These are phyloP conservation scores for Turritis glabra DNA, from an alignment of 345 rosid species.

Conservation along the genomic window DNA sequence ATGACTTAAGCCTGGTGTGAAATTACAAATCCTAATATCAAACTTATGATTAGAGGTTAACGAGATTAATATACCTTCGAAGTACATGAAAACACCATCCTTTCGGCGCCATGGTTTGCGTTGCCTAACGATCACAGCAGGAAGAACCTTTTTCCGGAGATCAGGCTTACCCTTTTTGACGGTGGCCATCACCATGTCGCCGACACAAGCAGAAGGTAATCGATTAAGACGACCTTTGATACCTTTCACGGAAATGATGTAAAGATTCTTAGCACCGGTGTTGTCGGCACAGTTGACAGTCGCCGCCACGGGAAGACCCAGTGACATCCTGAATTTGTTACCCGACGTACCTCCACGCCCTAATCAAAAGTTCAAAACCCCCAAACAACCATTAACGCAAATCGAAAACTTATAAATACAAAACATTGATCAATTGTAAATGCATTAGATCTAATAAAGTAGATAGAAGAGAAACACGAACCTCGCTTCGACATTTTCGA, in stretches of 20 bases:
- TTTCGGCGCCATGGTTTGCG: slow-evolving; percentile 98
- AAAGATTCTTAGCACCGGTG: slow-evolving; percentile 94
- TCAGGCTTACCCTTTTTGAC: slow-evolving; percentile 98
- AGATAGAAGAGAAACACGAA: slow-evolving; percentile 4
- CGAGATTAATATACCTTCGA: slow-evolving; percentile 58
- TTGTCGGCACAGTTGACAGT: slow-evolving; percentile 98
- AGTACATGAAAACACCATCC: slow-evolving; percentile 98
- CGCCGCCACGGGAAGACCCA: slow-evolving; percentile 98
- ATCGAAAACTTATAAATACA: too few species aligned
- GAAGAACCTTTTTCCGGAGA: slow-evolving; percentile 92
- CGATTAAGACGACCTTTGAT: slow-evolving; percentile 92
- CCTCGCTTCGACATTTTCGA: slow-evolving; percentile 94
- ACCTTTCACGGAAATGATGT: slow-evolving; percentile 94
- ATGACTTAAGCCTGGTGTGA: slow-evolving; percentile 43
- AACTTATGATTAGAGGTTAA: too few species aligned
- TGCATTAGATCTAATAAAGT: neutral
- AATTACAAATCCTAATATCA: fast-evolving
- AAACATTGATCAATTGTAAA: neutral
- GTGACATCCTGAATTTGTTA: slow-evolving; percentile 97
- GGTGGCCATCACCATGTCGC: slow-evolving; percentile 98
- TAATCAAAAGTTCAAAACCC: neutral
- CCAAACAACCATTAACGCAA: neutral
- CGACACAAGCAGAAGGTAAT: slow-evolving; percentile 89
- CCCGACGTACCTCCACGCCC: slow-evolving; percentile 97
- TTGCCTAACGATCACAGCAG: slow-evolving; percentile 93